Evolutionary conservation across 306 rosid genomes (phyloP).

Genomic region (Cucumis sativus): DNA sequence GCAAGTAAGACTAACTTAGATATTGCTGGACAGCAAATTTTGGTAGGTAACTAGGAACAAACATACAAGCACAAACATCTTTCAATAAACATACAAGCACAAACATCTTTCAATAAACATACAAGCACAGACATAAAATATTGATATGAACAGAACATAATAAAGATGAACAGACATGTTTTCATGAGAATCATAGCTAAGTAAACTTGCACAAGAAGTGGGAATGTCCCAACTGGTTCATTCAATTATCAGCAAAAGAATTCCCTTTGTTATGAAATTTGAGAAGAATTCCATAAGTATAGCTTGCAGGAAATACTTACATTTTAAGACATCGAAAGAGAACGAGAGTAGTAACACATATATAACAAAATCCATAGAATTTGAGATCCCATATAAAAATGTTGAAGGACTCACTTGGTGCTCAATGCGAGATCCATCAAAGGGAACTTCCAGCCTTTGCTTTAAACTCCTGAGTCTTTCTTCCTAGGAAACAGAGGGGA

Average conservation of each 20-base stretch:
- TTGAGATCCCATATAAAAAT: not conserved
- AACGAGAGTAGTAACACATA: not conserved
- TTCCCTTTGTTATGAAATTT: not conserved
- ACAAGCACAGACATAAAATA: not conserved
- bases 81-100: not conserved
- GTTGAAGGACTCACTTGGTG: constrained; percentile 55
- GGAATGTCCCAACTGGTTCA: not conserved
- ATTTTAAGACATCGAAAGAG: not conserved
- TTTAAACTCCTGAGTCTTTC: constrained; percentile 50
- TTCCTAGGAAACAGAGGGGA: constrained; percentile 29
- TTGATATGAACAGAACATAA: not conserved
- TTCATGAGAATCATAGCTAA: not conserved
- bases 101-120: not conserved
- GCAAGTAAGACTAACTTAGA: not conserved
- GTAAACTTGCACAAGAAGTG: not conserved
- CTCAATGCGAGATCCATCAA: constrained; percentile 67
- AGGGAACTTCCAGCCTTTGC: constrained; percentile 69
- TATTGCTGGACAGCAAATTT: not conserved
- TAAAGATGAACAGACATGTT: not conserved
- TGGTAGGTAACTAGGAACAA: not conserved
- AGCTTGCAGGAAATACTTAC: not conserved
- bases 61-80: not conserved
- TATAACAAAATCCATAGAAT: not conserved
- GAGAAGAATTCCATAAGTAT: not conserved
- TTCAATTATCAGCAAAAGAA: not conserved